These are phyloP conservation scores for Populus hybrid DNA, from an alignment of 441 rosid genomes.

Conservation along the genomic window DNA sequence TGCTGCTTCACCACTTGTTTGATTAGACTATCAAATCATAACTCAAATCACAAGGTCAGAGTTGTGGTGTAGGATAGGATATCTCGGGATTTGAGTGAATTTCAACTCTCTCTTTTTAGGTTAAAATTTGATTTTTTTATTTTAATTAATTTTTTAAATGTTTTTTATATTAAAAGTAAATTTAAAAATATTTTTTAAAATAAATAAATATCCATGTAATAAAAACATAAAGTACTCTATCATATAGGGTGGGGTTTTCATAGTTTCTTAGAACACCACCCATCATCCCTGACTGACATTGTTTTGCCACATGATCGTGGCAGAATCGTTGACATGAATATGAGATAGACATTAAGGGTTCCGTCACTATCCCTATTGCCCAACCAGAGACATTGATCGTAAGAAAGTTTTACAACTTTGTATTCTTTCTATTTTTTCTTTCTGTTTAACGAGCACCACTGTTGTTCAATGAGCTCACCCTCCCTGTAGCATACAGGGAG, in stretches of 20 bases:
- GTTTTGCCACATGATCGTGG: background rate
- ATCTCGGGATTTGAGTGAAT: too few relatives aligned
- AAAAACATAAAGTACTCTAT: background rate
- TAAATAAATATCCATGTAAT: too few relatives aligned
- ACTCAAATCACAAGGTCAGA: background rate
- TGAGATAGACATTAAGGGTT: background rate
- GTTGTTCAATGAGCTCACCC: background rate
- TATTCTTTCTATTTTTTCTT: too few relatives aligned
- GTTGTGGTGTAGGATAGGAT: background rate
- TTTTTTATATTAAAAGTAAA: too few relatives aligned
- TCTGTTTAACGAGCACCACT: too few relatives aligned
- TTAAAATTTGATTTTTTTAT: too few relatives aligned
- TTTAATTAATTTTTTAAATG: too few relatives aligned
- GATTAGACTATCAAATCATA: background rate
- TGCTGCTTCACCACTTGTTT: background rate
- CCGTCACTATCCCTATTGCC: background rate
- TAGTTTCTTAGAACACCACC: background rate
- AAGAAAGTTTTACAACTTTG: background rate
- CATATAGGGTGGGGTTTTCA: background rate
- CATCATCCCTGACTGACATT: background rate
- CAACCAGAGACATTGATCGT: background rate
- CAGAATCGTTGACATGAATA: background rate
- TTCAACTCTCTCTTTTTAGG: too few relatives aligned
- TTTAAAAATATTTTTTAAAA: too few relatives aligned
- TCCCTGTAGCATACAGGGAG: too few relatives aligned